A percentile compares a stretch with the other conserved stretches of the same genome.
phyloP scores from a whole-genome alignment of 768 basidiomycete genomes.

The Amanita fuliginea region DNA sequence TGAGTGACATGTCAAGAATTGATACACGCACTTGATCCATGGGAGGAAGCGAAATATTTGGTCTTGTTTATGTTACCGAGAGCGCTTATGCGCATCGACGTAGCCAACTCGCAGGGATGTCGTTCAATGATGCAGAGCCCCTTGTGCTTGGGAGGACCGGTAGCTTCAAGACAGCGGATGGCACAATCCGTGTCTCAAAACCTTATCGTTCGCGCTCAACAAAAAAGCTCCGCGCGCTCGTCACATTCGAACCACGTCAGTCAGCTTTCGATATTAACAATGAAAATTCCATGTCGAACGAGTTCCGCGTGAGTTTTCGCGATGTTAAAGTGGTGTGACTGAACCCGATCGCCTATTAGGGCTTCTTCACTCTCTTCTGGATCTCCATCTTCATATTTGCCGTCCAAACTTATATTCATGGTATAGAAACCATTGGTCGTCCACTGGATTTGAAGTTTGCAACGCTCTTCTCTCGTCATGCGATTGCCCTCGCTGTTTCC shows the following conservation, averaged over 20 bases:
- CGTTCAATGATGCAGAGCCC: background rate
- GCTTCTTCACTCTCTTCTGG: slow-evolving; percentile 96
- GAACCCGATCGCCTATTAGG: slow-evolving; percentile 28
- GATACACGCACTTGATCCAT: slow-evolving; percentile 5
- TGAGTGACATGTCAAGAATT: background rate
- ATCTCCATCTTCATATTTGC: slow-evolving; percentile 78
- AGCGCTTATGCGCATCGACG: background rate
- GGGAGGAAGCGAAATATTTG: background rate
- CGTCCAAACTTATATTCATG: slow-evolving; percentile 64
- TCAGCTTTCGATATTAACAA: slow-evolving; percentile 82
- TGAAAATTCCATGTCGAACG: slow-evolving; percentile 60
- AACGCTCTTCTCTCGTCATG: slow-evolving; percentile 80
- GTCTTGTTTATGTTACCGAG: background rate
- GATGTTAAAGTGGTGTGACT: too few relatives aligned
- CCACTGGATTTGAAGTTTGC: slow-evolving; percentile 76
- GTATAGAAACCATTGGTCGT: slow-evolving; percentile 68
- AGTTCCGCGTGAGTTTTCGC: slow-evolving; percentile 57
- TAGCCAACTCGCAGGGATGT: background rate
- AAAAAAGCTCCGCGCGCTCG: slow-evolving; percentile 70
- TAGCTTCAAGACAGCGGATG: slow-evolving; percentile 43
- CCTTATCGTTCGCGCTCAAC: slow-evolving; percentile 63
- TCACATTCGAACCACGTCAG: slow-evolving; percentile 80
- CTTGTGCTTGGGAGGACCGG: slow-evolving; percentile 12
- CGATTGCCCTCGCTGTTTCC: slow-evolving; percentile 67
- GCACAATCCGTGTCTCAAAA: slow-evolving; percentile 65